Percentiles rank a stretch among this genome's conserved stretches.
Conservation (phyloP, 2,329 filamentous ascomycete species). For the Sporothrix phasma region DNA sequence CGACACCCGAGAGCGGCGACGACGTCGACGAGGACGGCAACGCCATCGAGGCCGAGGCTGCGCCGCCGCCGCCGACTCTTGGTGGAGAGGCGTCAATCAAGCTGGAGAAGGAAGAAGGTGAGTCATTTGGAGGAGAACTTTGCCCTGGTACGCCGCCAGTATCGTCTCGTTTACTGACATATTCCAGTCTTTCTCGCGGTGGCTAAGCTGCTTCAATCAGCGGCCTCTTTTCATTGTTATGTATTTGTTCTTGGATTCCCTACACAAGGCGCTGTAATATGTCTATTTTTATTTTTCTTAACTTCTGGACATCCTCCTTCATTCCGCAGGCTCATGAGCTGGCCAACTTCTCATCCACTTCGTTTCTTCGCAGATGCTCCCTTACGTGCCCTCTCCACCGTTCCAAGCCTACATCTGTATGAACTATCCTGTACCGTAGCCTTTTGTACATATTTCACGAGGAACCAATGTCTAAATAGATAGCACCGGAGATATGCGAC, state of each 20-base stretch:
- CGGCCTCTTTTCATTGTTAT: not conserved
- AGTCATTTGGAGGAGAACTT: not conserved
- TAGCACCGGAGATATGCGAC: no score
- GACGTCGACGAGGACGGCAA: constrained; percentile 12
- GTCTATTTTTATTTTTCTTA: not conserved
- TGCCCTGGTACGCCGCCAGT: no score
- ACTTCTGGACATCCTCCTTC: not conserved
- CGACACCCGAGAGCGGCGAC: constrained; percentile 23
- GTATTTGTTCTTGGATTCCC: not conserved
- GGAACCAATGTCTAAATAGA: no score
- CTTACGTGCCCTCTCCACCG: no score
- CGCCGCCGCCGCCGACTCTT: not conserved
- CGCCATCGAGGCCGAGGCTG: constrained; percentile 9
- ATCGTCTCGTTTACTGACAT: not conserved
- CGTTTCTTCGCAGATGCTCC: no score
- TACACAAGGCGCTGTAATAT: not conserved
- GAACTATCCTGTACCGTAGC: not conserved
- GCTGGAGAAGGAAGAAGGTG: constrained; percentile 22
- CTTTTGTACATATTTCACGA: no score
- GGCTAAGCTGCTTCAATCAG: not conserved
- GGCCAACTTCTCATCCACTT: no score
- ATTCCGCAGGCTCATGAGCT: not conserved
- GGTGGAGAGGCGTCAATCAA: not conserved
- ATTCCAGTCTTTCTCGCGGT: constrained; percentile 8
- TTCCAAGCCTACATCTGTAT: not conserved